Conservation (phyloP, 2,329 filamentous ascomycete genomes). For the Curvularia sp. region DNA sequence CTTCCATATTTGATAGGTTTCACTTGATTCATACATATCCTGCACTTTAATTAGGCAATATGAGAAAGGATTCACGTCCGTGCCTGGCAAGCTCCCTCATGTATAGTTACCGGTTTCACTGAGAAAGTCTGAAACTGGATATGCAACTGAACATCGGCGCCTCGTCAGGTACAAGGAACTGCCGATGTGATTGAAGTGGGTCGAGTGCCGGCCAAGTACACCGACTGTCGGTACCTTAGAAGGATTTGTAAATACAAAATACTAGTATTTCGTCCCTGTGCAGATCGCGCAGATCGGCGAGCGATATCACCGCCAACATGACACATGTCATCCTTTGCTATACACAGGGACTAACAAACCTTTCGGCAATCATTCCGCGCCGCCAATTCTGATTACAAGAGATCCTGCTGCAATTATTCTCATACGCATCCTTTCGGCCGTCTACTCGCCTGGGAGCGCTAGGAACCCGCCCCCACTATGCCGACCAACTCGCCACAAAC, state of each 20-base stretch:
- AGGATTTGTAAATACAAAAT: not conserved
- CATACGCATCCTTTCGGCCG: not conserved
- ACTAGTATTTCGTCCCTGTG: not conserved
- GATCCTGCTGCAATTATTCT: not conserved
- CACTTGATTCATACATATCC: not conserved
- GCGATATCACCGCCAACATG: not conserved
- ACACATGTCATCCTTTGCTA: not conserved
- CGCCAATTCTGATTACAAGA: not conserved
- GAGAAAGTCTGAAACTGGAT: not conserved
- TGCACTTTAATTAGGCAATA: not conserved
- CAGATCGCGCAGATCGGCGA: not conserved
- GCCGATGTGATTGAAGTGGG: not conserved
- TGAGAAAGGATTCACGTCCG: not conserved
- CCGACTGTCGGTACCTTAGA: not conserved
- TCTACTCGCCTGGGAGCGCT: slow-evolving; percentile 11
- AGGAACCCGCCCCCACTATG: slow-evolving; percentile 7
- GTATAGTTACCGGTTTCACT: not conserved
- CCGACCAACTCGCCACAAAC: slow-evolving; percentile 7
- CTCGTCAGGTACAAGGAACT: not conserved
- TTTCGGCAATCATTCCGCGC: too few relatives aligned
- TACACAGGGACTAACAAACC: not conserved
- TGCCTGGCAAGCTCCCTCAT: not conserved
- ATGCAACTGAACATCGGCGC: not conserved
- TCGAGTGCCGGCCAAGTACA: not conserved
- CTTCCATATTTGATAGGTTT: not conserved